Conservation (phyloP, 2,329 filamentous ascomycete species). For the Colletotrichum aenigma region DNA sequence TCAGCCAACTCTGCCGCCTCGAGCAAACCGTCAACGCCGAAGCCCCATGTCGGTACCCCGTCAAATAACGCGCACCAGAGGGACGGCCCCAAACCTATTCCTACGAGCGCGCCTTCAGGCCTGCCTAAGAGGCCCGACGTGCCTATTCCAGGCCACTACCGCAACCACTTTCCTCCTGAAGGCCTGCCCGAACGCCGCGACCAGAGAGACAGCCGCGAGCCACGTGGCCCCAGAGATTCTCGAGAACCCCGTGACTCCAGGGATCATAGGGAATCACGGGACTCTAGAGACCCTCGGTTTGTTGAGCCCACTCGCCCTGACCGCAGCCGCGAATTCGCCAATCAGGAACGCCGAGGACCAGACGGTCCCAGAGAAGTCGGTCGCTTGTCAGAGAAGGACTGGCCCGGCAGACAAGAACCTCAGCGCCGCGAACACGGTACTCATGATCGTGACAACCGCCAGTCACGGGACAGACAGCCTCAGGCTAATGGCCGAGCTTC, state of each 20-base stretch:
- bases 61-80: constrained; percentile 23
- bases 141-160: constrained; percentile 53
- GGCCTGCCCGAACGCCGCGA: constrained; percentile 27
- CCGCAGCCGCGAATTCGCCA: constrained; percentile 44
- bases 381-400: constrained; percentile 43
- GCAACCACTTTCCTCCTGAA: constrained; percentile 44
- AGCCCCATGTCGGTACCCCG: constrained; percentile 18
- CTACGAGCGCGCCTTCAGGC: constrained; percentile 26
- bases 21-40: constrained; percentile 31
- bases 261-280: constrained; percentile 34
- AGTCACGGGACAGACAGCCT: constrained; percentile 35
- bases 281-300: constrained; percentile 38
- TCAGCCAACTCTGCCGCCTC: constrained; percentile 16
- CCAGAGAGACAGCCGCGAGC: constrained; percentile 33
- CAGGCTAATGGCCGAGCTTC: constrained; percentile 26
- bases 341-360: constrained; percentile 44
- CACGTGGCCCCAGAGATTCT: constrained; percentile 34
- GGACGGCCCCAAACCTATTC: constrained; percentile 38
- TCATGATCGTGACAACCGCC: constrained; percentile 42
- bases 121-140: constrained; percentile 65
- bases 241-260: constrained; percentile 14
- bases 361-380: constrained; percentile 42
- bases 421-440: constrained; percentile 36
- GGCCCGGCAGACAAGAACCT: constrained; percentile 29
- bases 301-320: constrained; percentile 45